phyloP scores from a whole-genome alignment of 257 asterid genomes.

The Nicotiana benthamiana region DNA sequence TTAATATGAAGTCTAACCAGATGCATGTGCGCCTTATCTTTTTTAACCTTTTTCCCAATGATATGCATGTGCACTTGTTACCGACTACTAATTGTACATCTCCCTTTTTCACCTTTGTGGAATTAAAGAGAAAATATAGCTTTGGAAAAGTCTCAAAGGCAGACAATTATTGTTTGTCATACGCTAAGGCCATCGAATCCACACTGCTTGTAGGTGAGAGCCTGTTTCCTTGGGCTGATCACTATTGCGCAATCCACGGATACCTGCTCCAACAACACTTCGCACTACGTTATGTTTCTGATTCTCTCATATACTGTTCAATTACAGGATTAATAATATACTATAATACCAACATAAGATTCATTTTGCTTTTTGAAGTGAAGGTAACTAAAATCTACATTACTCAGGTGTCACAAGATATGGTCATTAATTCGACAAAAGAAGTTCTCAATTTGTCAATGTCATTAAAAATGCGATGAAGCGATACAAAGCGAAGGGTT shows the following conservation, averaged over 20 bases:
- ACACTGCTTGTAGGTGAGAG: conserved; percentile 67
- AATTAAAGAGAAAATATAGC: neutral
- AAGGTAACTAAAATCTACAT: too few species aligned
- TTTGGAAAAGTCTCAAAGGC: neutral
- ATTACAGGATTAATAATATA: too few species aligned
- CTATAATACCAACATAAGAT: too few species aligned
- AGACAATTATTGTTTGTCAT: conserved; percentile 16
- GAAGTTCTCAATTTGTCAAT: too few species aligned
- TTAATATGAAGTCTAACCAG: neutral
- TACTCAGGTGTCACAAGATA: too few species aligned
- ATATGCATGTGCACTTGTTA: neutral
- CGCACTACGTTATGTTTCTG: neutral
- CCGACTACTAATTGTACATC: neutral
- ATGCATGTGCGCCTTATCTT: neutral
- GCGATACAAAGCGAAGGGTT: too few species aligned
- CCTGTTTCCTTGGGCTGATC: conserved; percentile 81
- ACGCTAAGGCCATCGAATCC: conserved; percentile 95
- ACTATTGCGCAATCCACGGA: conserved; percentile 78
- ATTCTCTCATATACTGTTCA: too few species aligned
- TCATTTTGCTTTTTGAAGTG: too few species aligned
- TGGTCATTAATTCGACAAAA: too few species aligned
- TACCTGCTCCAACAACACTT: conserved; percentile 36
- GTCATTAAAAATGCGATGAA: too few species aligned
- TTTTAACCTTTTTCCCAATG: neutral
- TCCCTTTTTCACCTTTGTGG: neutral